Evolutionary conservation across 2,329 filamentous ascomycete species (phyloP).

Genomic region (Cytospora chrysosperma): DNA sequence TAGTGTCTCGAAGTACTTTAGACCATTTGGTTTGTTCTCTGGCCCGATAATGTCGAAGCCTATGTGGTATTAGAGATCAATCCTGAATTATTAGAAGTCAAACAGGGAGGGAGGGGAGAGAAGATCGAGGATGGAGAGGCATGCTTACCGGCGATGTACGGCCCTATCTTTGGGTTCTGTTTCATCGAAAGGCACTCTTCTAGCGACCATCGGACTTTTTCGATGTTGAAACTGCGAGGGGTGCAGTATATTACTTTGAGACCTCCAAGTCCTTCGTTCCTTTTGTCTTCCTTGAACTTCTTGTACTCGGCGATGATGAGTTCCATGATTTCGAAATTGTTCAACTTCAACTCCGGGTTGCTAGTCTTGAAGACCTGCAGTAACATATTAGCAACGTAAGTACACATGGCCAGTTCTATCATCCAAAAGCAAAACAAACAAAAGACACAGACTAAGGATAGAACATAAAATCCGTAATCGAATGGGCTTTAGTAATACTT

Average conservation of each 20-base stretch:
- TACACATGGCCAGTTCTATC: too few species aligned
- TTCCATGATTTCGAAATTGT: slow-evolving; percentile 59
- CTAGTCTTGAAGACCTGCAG: too few species aligned
- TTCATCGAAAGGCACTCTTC: slow-evolving; percentile 63
- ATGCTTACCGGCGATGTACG: slow-evolving; percentile 60
- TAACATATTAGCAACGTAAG: too few species aligned
- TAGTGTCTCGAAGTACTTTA: slow-evolving; percentile 54
- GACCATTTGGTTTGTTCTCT: slow-evolving; percentile 60
- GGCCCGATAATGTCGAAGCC: slow-evolving; percentile 72
- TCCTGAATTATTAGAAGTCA: too few species aligned
- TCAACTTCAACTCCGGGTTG: slow-evolving; percentile 46
- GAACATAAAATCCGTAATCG: too few species aligned
- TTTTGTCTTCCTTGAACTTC: slow-evolving; percentile 41
- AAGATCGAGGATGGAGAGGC: too few species aligned
- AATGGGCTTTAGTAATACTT: slow-evolving; percentile 46
- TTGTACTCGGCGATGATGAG: slow-evolving; percentile 58
- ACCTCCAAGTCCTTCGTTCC: slow-evolving; percentile 53
- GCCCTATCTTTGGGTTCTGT: slow-evolving; percentile 44
- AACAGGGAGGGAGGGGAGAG: too few species aligned
- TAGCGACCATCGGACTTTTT: slow-evolving; percentile 51
- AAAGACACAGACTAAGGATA: too few species aligned
- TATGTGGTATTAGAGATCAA: too few species aligned
- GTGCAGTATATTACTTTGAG: slow-evolving; percentile 73
- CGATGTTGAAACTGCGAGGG: slow-evolving; percentile 56
- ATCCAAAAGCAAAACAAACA: too few species aligned